Evolutionary conservation across 108 stramenopile species (phyloP), one percentile per base, ranked within the genome.

Genomic region (Cyclotella cryptica): DNA sequence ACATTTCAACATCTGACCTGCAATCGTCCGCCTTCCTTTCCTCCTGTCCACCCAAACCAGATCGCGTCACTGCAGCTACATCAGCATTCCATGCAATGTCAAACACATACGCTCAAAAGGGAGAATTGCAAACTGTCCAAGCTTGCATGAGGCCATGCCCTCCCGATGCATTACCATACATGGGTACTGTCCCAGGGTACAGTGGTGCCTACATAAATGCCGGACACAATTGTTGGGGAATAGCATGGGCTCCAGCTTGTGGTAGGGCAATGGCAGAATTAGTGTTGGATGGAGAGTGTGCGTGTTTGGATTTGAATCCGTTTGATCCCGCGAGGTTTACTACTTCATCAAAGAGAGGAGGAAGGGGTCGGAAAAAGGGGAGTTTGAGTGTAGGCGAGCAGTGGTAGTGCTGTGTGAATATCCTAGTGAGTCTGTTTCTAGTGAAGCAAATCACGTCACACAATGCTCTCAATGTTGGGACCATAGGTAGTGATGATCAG

Each of bases 171-270:
- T 53, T 89, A 35, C 98, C 98, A 6, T 93, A 97, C 79, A 96
- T 98, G 92, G 97, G 97, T 26, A 66, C 26, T 3, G 81, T 99
- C 0, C 94, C 96, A 0, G 95, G 92, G 19, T 90, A 79, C 58
- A 55, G 45, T 26, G 92, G 94, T 14, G 97, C 94, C 7, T 97
- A 89, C 79, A 91, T 98, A 44, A 94, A 94, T 85, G 93, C 96
- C 8, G 98, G 96, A 21, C 97, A 98, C 74, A 99, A 99, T 72
- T 98, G 97, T 76, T 99, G 98, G 98, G 96, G 96, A 10, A 98
- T 98, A 54, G 90, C 97, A 0, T 98, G 97, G 97, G 97, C 97
- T 11, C 98, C 97, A 3, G 96, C 93, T 35, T 90, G 89, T 51
- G 98, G 98, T 0, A 77, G 86, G 69, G 85, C 84, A 18, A 95